phyloP scores from a whole-genome alignment of 179 eudicot genomes.

The Beta lomatogona region DNA sequence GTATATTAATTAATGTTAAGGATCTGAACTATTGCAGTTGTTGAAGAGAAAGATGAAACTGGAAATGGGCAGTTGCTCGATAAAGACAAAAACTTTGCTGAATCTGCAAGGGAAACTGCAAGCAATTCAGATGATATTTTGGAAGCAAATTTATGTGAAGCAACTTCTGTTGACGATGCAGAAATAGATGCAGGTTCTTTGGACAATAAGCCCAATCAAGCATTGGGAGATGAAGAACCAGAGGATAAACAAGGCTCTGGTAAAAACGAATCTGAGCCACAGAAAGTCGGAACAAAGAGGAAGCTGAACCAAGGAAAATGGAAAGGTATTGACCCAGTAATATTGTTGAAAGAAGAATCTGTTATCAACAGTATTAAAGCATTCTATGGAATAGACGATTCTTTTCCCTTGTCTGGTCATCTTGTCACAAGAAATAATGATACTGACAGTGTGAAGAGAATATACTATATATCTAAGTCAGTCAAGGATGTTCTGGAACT shows the following conservation, averaged over 20 bases:
- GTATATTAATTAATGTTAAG: not conserved
- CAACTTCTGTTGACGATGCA: slow-evolving; percentile 24
- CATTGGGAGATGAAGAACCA: slow-evolving; percentile 39
- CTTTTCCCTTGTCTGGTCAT: slow-evolving; percentile 71
- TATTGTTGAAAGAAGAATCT: slow-evolving; percentile 61
- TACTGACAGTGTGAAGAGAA: slow-evolving; percentile 78
- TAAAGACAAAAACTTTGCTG: slow-evolving; percentile 26
- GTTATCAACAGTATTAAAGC: slow-evolving; percentile 60
- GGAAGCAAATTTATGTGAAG: slow-evolving; percentile 40
- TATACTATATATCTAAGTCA: slow-evolving; percentile 79
- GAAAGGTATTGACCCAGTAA: slow-evolving; percentile 92
- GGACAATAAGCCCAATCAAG: slow-evolving; percentile 41
- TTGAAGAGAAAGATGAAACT: slow-evolving; percentile 39
- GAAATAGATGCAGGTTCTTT: slow-evolving; percentile 38
- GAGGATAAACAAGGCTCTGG: slow-evolving; percentile 33
- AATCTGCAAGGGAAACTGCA: slow-evolving; percentile 35
- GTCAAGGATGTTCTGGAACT: slow-evolving; percentile 78
- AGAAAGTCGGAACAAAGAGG: slow-evolving; percentile 55
- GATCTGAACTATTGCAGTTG: slow-evolving; percentile 37
- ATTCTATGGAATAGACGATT: slow-evolving; percentile 80
- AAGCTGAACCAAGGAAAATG: slow-evolving; percentile 87
- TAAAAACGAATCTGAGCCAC: slow-evolving; percentile 37
- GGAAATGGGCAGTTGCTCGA: slow-evolving; percentile 20
- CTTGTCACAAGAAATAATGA: slow-evolving; percentile 85
- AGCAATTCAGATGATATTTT: slow-evolving; percentile 34